These are phyloP conservation scores for Cicer bijugum DNA, from an alignment of 306 rosid genomes.

Conservation along the genomic window DNA sequence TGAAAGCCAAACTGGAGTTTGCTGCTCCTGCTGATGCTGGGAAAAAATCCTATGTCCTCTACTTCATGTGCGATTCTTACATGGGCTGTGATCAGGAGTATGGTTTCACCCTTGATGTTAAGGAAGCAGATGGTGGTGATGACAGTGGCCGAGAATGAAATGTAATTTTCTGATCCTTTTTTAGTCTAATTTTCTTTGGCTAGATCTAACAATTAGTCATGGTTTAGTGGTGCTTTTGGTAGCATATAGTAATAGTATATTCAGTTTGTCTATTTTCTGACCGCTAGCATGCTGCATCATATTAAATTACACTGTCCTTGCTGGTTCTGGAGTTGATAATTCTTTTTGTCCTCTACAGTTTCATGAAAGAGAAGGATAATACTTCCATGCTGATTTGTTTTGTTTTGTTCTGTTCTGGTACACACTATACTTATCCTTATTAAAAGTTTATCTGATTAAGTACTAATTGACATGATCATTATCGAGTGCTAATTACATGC, in stretches of 20 bases:
- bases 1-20: slow-evolving; percentile 77
- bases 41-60: slow-evolving; percentile 69
- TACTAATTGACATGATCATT: not conserved
- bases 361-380: slow-evolving; percentile 48
- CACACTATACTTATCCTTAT: not conserved
- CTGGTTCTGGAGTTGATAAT: not conserved
- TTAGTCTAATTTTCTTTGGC: not conserved
- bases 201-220: slow-evolving; percentile 7
- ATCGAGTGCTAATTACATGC: slow-evolving; percentile 38
- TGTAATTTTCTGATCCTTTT: slow-evolving; percentile 27
- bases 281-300: not conserved
- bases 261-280: not conserved
- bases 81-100: slow-evolving; percentile 96
- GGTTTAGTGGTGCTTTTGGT: not conserved
- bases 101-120: slow-evolving; percentile 64
- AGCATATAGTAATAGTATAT: slow-evolving; percentile 18
- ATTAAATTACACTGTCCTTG: not conserved
- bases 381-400: slow-evolving; percentile 50
- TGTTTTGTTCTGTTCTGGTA: slow-evolving; percentile 67
- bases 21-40: slow-evolving; percentile 78
- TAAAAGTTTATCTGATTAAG: not conserved
- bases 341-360: slow-evolving; percentile 30
- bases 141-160: slow-evolving; percentile 52
- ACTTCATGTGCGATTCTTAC: slow-evolving; percentile 95
- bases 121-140: slow-evolving; percentile 55